These are phyloP conservation scores for Venturia nashicola DNA, from an alignment of 2,329 filamentous ascomycete genomes.

Conservation along the genomic window DNA sequence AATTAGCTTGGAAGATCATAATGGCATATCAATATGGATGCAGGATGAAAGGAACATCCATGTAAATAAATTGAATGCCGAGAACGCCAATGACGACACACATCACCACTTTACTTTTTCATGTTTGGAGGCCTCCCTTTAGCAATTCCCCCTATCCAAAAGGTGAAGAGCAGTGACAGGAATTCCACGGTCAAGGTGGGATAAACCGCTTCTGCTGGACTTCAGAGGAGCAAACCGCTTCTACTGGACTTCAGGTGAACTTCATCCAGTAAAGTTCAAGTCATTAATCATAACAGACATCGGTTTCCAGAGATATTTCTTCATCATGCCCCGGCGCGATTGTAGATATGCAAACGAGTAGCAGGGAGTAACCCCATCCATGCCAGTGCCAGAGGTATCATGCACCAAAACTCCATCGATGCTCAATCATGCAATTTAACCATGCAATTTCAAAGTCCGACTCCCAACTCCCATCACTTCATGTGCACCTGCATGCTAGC, in stretches of 20 bases:
- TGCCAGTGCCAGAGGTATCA: neutral
- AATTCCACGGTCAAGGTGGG: neutral
- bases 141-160: too few species aligned
- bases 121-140: neutral
- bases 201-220: too few species aligned
- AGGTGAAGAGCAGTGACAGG: too few species aligned
- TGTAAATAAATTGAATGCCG: neutral
- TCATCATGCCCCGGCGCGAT: neutral
- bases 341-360: neutral
- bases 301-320: too few species aligned
- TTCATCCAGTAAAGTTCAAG: too few species aligned
- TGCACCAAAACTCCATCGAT: neutral
- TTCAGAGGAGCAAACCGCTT: too few species aligned
- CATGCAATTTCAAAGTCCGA: neutral
- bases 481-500: too few species aligned
- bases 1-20: too few species aligned
- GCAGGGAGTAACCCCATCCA: neutral
- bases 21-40: neutral
- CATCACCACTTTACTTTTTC: neutral
- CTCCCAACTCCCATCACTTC: neutral
- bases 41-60: neutral
- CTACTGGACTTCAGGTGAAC: neutral
- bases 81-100: neutral
- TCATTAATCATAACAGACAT: too few species aligned
- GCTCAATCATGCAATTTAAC: neutral